These are phyloP conservation scores for Dalbergia cultrata DNA, from an alignment of 306 rosid genomes.

Conservation along the genomic window DNA sequence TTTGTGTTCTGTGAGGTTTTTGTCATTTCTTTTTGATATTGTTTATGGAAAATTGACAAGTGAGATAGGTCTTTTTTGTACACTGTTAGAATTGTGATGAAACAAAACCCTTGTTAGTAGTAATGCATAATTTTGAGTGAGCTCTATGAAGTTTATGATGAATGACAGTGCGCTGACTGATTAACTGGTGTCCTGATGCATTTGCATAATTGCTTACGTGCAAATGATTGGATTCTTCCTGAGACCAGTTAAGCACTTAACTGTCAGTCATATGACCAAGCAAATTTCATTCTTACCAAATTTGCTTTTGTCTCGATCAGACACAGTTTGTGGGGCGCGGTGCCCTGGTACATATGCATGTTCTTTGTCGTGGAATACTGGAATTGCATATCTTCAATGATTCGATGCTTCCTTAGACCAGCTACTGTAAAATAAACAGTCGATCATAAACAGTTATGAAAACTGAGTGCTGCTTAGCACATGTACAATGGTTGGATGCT, in stretches of 20 bases:
- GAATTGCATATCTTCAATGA: not conserved
- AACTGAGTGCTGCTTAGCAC: too few relatives aligned
- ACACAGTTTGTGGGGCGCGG: not conserved
- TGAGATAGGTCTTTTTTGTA: too few relatives aligned
- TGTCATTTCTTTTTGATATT: not conserved
- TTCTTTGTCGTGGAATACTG: not conserved
- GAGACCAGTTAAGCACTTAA: constrained; percentile 27
- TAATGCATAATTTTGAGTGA: not conserved
- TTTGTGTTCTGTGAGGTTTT: not conserved
- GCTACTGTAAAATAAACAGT: too few relatives aligned
- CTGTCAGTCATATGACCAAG: constrained; percentile 24
- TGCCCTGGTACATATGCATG: constrained; percentile 29
- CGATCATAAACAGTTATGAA: too few relatives aligned
- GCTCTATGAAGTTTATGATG: not conserved
- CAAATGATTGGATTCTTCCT: constrained; percentile 43
- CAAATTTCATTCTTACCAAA: not conserved
- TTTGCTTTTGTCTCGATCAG: constrained; percentile 33
- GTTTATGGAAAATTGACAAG: not conserved
- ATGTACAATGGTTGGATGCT: constrained; percentile 40
- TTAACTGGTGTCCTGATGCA: constrained; percentile 25
- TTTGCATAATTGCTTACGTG: constrained; percentile 30
- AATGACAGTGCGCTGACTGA: constrained; percentile 25
- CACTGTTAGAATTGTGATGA: not conserved
- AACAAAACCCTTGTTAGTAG: too few relatives aligned
- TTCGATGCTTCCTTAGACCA: too few relatives aligned